Conservation (phyloP, 306 rosid species). For the Cicer cuneatum region DNA sequence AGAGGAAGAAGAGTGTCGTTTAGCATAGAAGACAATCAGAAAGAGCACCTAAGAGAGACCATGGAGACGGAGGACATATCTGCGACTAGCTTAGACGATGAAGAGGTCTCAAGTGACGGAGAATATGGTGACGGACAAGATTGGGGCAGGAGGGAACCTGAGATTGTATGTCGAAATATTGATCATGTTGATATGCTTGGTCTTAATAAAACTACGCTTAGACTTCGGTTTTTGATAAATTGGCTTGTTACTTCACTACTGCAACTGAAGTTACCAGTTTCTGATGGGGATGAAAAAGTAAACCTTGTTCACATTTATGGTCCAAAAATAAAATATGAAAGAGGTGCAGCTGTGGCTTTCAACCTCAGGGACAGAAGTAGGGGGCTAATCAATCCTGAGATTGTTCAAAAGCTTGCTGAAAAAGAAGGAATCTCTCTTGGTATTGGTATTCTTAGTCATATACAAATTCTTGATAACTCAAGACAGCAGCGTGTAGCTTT, state of each 20-base stretch:
- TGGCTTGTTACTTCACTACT: slow-evolving; percentile 93
- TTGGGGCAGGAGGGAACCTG: slow-evolving; percentile 72
- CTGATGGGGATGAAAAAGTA: slow-evolving; percentile 55
- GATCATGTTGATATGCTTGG: slow-evolving; percentile 88
- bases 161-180: slow-evolving; percentile 72
- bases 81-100: slow-evolving; percentile 73
- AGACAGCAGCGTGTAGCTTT: slow-evolving; percentile 59
- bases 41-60: slow-evolving; percentile 56
- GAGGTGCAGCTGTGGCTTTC: slow-evolving; percentile 97
- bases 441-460: slow-evolving; percentile 84
- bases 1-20: slow-evolving; percentile 84
- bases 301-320: slow-evolving; percentile 87
- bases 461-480: slow-evolving; percentile 64
- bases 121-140: slow-evolving; percentile 72
- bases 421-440: slow-evolving; percentile 90
- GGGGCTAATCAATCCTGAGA: slow-evolving; percentile 81
- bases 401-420: slow-evolving; percentile 93
- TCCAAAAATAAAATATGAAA: slow-evolving; percentile 91
- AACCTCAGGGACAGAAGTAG: slow-evolving; percentile 72
- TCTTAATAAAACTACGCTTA: slow-evolving; percentile 83
- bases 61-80: slow-evolving; percentile 71
- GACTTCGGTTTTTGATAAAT: slow-evolving; percentile 87
- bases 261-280: slow-evolving; percentile 69
- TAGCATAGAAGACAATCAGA: slow-evolving; percentile 74
- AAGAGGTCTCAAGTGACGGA: slow-evolving; percentile 75